Percentiles rank a stretch among this genome's conserved stretches.
Conservation (phyloP, 345 rosid genomes). For the Eucalyptus caleyi region DNA sequence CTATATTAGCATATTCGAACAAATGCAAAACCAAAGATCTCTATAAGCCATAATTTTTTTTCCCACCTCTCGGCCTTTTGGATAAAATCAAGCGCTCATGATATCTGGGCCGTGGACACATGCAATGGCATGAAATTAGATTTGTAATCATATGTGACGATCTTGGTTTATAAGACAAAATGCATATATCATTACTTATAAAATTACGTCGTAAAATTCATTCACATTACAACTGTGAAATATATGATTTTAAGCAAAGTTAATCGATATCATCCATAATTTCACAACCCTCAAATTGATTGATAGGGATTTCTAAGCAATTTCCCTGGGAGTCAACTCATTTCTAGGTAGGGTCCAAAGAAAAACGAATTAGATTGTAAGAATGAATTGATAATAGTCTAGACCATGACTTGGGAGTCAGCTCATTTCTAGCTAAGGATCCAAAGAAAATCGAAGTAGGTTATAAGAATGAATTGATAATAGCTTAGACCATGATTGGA, state of each 20-base stretch:
- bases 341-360: neutral
- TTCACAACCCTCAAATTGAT: neutral
- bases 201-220: neutral
- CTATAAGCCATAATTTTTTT: neutral
- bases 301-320: neutral
- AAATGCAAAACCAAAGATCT: neutral
- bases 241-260: neutral
- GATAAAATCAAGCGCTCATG: neutral
- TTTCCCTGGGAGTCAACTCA: neutral
- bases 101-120: neutral
- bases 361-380: neutral
- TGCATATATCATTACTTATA: neutral
- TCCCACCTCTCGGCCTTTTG: neutral
- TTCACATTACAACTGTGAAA: neutral
- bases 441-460: neutral
- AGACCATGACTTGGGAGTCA: neutral
- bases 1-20: neutral
- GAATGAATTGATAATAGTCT: neutral
- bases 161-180: neutral
- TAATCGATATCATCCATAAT: neutral
- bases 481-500: neutral
- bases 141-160: neutral
- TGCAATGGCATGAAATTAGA: neutral
- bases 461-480: neutral
- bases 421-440: neutral